A percentile compares a stretch with the other conserved stretches of the same genome.
Conservation (phyloP, 768 basidiomycete species). For the Boletellus emodensis region DNA sequence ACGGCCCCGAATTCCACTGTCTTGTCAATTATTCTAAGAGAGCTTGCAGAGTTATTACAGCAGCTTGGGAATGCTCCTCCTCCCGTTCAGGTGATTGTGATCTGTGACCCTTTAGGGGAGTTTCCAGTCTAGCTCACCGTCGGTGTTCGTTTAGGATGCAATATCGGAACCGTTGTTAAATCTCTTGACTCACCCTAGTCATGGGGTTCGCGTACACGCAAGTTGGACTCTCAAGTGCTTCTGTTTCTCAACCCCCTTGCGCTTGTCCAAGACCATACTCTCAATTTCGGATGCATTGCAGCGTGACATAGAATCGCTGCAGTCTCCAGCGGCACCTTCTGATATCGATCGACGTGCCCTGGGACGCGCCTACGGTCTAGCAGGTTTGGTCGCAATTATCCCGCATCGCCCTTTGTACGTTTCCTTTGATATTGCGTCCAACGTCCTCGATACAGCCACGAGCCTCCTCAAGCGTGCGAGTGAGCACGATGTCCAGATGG, state of each 20-base stretch:
- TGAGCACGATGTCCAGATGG: conserved; percentile 83
- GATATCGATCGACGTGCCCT: conserved; percentile 71
- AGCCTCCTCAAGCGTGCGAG: conserved; percentile 86
- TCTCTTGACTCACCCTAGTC: conserved; percentile 81
- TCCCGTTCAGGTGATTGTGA: conserved; percentile 64
- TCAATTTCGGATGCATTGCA: conserved; percentile 77
- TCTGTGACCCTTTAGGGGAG: not conserved
- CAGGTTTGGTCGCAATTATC: conserved; percentile 81
- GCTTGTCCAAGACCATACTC: conserved; percentile 75
- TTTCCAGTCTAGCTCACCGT: not conserved
- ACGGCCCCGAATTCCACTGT: conserved; percentile 61
- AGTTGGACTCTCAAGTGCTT: conserved; percentile 89
- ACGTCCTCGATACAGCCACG: conserved; percentile 87
- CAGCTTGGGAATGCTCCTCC: conserved; percentile 91
- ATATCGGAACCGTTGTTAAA: conserved; percentile 81
- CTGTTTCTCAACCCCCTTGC: conserved; percentile 84
- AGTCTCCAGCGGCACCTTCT: conserved; percentile 65
- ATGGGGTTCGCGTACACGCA: conserved; percentile 81
- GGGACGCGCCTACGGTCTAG: conserved; percentile 88
- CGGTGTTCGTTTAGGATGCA: conserved; percentile 54
- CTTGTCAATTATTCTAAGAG: conserved; percentile 70
- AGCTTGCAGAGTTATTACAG: conserved; percentile 80
- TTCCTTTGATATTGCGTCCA: conserved; percentile 88
- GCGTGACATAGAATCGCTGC: conserved; percentile 71
- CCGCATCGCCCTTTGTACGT: conserved; percentile 89